Conservation (phyloP, 768 basidiomycete genomes). For the Pleurotus citrinopileatus region DNA sequence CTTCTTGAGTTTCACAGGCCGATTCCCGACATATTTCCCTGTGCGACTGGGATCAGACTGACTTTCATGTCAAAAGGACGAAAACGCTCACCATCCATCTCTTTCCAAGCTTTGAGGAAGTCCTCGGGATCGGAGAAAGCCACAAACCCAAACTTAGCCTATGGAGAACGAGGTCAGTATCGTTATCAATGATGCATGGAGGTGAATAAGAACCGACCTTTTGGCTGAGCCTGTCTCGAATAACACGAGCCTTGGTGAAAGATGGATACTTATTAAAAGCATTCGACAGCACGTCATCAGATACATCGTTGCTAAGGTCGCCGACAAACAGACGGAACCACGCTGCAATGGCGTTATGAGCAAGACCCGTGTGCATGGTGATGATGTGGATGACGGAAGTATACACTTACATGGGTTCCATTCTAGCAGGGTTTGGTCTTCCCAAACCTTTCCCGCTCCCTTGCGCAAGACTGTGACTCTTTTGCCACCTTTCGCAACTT, state of each 20-base stretch:
- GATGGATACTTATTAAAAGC: slow-evolving; percentile 93
- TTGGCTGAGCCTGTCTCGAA: slow-evolving; percentile 88
- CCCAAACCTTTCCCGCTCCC: slow-evolving; percentile 96
- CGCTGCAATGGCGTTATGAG: slow-evolving; percentile 39
- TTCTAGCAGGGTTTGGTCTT: slow-evolving; percentile 94
- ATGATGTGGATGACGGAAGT: no score
- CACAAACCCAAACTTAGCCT: slow-evolving; percentile 98
- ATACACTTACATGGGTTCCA: slow-evolving; percentile 97
- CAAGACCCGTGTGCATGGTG: slow-evolving; percentile 12
- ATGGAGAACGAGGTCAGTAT: no score
- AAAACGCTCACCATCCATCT: slow-evolving; percentile 85
- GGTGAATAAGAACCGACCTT: slow-evolving; percentile 54
- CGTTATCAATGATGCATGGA: slow-evolving; percentile 7
- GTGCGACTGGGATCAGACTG: slow-evolving; percentile 11
- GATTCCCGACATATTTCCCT: slow-evolving; percentile 98
- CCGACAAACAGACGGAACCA: slow-evolving; percentile 99
- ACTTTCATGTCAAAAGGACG: background rate
- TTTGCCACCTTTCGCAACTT: slow-evolving; percentile 87
- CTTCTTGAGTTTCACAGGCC: slow-evolving; percentile 96
- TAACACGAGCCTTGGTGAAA: slow-evolving; percentile 93
- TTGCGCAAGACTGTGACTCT: slow-evolving; percentile 92
- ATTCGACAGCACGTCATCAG: slow-evolving; percentile 89
- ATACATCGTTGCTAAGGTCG: slow-evolving; percentile 97
- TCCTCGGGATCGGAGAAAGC: slow-evolving; percentile 98
- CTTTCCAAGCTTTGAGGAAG: slow-evolving; percentile 97